Evolutionary conservation across 2,329 filamentous ascomycete species (phyloP).

Genomic region (Zasmidium angulare): DNA sequence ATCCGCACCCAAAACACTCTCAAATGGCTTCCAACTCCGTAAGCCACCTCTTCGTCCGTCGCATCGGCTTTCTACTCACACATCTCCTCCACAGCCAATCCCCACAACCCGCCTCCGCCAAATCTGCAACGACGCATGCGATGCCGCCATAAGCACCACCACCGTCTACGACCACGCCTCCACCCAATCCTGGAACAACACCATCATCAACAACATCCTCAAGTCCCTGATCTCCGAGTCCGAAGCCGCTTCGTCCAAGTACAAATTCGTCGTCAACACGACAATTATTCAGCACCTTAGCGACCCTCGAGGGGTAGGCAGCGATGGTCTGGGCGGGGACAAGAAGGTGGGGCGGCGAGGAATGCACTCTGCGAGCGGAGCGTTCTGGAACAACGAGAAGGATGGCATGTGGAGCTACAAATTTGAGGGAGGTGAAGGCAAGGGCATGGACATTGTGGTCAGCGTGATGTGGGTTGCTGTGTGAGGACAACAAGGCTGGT

Average conservation of each 20-base stretch:
- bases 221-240: constrained; percentile 71
- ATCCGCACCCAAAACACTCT: neutral
- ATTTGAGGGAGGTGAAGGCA: constrained; percentile 61
- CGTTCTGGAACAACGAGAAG: constrained; percentile 88
- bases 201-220: constrained; percentile 83
- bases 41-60: neutral
- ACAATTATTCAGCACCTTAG: constrained; percentile 95
- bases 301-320: constrained; percentile 61
- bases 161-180: constrained; percentile 84
- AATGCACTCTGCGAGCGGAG: constrained; percentile 83
- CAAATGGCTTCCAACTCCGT: constrained; percentile 11
- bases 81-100: constrained; percentile 62
- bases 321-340: constrained; percentile 58
- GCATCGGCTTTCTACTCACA: neutral
- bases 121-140: constrained; percentile 84
- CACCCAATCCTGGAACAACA: constrained; percentile 84
- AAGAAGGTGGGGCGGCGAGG: constrained; percentile 76
- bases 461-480: constrained; percentile 72
- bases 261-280: constrained; percentile 96
- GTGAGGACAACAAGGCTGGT: neutral
- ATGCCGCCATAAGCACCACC: constrained; percentile 69
- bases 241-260: constrained; percentile 57
- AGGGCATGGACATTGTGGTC: constrained; percentile 55
- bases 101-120: constrained; percentile 75
- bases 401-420: constrained; percentile 90